Percentiles rank a stretch among this genome's conserved stretches.
These are phyloP conservation scores for Dioscorea zingiberensis DNA, from an alignment of 106 monocot genomes.

Conservation along the genomic window DNA sequence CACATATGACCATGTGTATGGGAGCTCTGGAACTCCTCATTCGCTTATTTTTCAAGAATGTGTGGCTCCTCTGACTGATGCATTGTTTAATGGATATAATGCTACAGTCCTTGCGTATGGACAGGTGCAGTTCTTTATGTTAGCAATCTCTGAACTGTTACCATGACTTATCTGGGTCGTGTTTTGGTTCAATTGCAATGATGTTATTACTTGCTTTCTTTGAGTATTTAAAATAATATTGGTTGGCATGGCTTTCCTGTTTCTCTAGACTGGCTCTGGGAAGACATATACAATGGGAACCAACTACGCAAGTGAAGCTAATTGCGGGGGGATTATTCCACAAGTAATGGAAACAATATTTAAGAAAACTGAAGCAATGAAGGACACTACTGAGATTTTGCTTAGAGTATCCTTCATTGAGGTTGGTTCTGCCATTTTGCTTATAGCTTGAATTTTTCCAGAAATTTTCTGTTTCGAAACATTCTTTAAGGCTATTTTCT, in stretches of 20 bases:
- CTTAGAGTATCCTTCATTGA: conserved; percentile 98
- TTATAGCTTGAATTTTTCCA: background rate
- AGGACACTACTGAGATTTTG: conserved; percentile 54
- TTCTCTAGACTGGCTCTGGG: conserved; percentile 86
- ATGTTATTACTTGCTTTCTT: background rate
- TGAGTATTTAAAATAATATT: too few species aligned
- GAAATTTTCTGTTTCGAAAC: background rate
- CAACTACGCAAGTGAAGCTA: conserved; percentile 57
- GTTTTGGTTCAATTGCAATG: too few species aligned
- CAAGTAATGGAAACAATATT: conserved; percentile 80
- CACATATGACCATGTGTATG: conserved; percentile 91
- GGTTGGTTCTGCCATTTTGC: conserved; percentile 16
- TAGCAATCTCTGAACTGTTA: too few species aligned
- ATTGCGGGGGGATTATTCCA: conserved; percentile 65
- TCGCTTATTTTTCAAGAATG: conserved; percentile 65
- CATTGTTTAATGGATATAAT: conserved; percentile 88
- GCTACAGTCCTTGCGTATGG: conserved; percentile 97
- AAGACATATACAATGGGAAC: conserved; percentile 99
- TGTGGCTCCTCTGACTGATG: conserved; percentile 69
- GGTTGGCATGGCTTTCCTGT: background rate
- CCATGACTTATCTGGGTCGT: background rate
- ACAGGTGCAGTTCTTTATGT: conserved; percentile 39
- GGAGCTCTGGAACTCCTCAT: conserved; percentile 41
- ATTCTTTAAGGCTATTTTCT: too few species aligned
- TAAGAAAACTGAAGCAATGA: conserved; percentile 38